Conservation (phyloP, 257 asterid species). For the Nicotiana noctiflora region DNA sequence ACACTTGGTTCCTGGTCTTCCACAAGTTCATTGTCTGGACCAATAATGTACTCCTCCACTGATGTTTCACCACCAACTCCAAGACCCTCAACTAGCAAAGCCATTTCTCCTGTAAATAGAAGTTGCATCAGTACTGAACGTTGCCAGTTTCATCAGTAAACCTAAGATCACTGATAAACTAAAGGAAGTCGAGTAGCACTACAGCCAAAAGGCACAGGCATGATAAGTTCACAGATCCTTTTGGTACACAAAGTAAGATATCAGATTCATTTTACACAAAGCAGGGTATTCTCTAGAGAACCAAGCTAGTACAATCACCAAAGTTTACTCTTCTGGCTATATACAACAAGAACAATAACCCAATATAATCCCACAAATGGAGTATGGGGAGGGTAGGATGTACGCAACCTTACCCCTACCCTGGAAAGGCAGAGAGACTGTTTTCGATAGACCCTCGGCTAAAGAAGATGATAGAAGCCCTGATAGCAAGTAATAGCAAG, state of each 20-base stretch:
- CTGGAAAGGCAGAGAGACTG: no score
- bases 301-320: slow-evolving; percentile 2
- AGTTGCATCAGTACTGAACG: background rate
- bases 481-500: no score
- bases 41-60: slow-evolving; percentile 51
- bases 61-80: slow-evolving; percentile 48
- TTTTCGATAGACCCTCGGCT: no score
- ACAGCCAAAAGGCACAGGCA: background rate
- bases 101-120: slow-evolving; percentile 54
- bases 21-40: slow-evolving; percentile 32
- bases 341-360: no score
- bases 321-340: background rate
- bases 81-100: slow-evolving; percentile 69
- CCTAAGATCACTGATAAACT: background rate
- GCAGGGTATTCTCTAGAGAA: background rate
- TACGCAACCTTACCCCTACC: no score
- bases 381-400: no score
- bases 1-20: slow-evolving; percentile 31
- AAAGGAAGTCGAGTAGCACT: background rate
- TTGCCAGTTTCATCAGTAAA: background rate
- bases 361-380: no score
- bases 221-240: background rate
- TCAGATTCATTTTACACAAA: background rate
- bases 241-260: background rate
- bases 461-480: no score